phyloP scores from a whole-genome alignment of 768 basidiomycete species.

The Leccinum uliginosum region DNA sequence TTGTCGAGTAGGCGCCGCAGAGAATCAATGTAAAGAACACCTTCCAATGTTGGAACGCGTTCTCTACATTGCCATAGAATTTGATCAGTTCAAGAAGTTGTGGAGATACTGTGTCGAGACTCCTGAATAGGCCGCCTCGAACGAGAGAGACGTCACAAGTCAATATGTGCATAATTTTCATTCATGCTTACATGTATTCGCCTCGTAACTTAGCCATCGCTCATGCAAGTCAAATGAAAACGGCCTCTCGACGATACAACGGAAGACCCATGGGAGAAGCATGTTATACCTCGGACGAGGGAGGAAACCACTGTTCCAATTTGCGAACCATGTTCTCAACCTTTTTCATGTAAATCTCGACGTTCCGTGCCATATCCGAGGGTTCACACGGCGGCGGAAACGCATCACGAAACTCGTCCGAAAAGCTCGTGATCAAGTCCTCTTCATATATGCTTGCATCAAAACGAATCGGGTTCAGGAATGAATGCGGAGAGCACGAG shows the following conservation, averaged over 20 bases:
- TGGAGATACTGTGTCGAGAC: not conserved
- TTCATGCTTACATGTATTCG: not conserved
- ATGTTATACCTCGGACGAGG: not conserved
- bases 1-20: too few species aligned
- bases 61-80: not conserved
- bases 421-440: conserved; percentile 10
- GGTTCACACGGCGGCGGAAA: conserved; percentile 19
- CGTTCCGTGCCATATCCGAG: conserved; percentile 9
- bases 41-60: not conserved
- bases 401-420: conserved; percentile 20
- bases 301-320: conserved; percentile 25
- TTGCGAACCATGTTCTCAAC: conserved; percentile 25
- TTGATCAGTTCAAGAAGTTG: not conserved
- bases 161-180: not conserved
- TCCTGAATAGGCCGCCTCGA: too few species aligned
- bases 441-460: conserved; percentile 5
- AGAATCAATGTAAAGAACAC: not conserved
- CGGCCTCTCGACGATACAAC: not conserved
- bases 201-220: not conserved
- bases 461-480: not conserved
- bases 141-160: not conserved
- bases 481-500: not conserved
- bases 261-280: not conserved
- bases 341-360: conserved; percentile 23
- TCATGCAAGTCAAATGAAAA: not conserved